Conservation (phyloP, 768 basidiomycete species). For the Lepiota brunneoincarnata region DNA sequence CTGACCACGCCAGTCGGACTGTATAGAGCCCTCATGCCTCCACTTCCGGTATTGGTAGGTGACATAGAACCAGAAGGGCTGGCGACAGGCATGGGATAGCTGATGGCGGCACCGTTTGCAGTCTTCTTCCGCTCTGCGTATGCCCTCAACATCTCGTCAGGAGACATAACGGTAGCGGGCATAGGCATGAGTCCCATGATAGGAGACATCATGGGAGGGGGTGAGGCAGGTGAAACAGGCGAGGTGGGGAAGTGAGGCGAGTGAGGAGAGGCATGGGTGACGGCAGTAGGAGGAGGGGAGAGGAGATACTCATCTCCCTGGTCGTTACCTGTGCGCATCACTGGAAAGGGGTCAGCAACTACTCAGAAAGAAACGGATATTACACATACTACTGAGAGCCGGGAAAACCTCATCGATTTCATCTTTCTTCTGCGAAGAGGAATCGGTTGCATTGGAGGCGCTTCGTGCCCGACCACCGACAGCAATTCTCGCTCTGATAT, state of each 20-base stretch:
- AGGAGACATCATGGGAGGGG: constrained; percentile 22
- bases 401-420: constrained; percentile 60
- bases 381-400: constrained; percentile 59
- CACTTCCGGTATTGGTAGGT: neutral
- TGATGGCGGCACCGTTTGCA: constrained; percentile 16
- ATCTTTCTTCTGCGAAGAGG: constrained; percentile 13
- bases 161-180: constrained; percentile 44
- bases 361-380: neutral
- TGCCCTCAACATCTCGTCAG: constrained; percentile 76
- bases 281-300: constrained; percentile 25
- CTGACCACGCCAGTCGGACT: constrained; percentile 1
- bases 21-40: neutral
- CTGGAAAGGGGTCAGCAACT: constrained; percentile 30
- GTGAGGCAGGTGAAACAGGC: neutral
- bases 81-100: constrained; percentile 23
- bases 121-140: constrained; percentile 33
- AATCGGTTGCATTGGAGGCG: constrained; percentile 1
- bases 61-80: constrained; percentile 8
- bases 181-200: constrained; percentile 29
- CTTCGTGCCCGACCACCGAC: constrained; percentile 19
- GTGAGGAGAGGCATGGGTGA: constrained; percentile 15
- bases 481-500: constrained; percentile 54
- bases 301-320: constrained; percentile 46
- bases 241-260: neutral
- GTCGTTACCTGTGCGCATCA: constrained; percentile 64